These are phyloP conservation scores for Russula emetica DNA, from an alignment of 768 basidiomycete genomes.

Conservation along the genomic window DNA sequence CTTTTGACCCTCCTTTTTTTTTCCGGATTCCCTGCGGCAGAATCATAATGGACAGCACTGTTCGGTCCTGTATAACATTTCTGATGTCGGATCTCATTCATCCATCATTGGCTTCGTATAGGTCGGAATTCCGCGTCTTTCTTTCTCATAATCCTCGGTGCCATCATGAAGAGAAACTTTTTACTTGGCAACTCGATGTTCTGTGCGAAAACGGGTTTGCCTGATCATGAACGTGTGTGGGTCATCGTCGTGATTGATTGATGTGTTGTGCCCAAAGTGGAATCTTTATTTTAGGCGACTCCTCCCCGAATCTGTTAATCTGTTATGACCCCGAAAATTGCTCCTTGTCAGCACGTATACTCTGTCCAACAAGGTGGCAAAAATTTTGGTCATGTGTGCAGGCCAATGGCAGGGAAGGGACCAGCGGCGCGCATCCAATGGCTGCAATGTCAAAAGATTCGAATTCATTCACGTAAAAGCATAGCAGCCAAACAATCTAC, in stretches of 20 bases:
- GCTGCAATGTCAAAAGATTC: neutral
- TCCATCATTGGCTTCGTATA: conserved; percentile 44
- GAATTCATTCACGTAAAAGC: neutral
- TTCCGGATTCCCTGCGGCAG: conserved; percentile 31
- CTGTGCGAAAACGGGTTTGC: conserved; percentile 47
- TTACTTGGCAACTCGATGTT: conserved; percentile 42
- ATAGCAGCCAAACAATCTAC: neutral
- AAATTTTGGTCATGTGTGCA: neutral
- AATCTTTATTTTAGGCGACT: conserved; percentile 3
- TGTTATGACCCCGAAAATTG: conserved; percentile 6
- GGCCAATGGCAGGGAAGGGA: neutral
- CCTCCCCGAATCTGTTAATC: neutral
- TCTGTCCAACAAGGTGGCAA: neutral
- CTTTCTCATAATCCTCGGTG: conserved; percentile 52
- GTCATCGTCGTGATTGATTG: conserved; percentile 27
- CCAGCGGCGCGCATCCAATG: neutral
- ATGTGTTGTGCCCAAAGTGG: conserved; percentile 16
- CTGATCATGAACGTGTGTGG: conserved; percentile 50
- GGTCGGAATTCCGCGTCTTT: conserved; percentile 49
- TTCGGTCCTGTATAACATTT: conserved; percentile 54
- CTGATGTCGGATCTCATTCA: conserved; percentile 58
- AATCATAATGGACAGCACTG: conserved; percentile 46
- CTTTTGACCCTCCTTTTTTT: conserved; percentile 34
- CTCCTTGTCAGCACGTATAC: neutral
- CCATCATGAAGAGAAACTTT: conserved; percentile 47